Base-by-base conservation (phyloP, 441 rosid species). In the Daphne laureola region DNA sequence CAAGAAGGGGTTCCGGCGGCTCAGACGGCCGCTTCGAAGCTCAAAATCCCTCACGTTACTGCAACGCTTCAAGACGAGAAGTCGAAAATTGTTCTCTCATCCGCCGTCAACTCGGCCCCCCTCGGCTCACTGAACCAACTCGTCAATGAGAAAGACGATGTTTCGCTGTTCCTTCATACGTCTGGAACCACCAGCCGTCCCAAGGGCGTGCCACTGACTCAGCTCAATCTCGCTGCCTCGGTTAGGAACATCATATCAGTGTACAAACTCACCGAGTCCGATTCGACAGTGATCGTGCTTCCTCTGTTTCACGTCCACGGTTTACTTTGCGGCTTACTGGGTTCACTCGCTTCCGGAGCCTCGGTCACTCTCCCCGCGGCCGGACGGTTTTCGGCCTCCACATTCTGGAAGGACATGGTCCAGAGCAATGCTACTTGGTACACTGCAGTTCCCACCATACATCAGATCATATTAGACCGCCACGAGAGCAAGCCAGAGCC, bases 151-250 rank as follows among this genome's bases (percentile, higher is more conserved):
- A 61, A 84, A 0, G 66, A 77, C 12, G 92, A 84, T 59, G 78
- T 62, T 43, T 79, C 92, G 4, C 73, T 84, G 14, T 84, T 84
- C 63, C 78, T 84, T 8, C 92, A 84, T 61, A 76, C 81, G 11
- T 84, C 92, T 5, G 92, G 92, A 27, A 78, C 80, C 49, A 81
- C 92, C 14, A 79, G 92, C 70, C 78, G 88, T 14, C 92, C 92
- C 4, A 84, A 84, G 67, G 92, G 88, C 18, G 92, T 84, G 17
- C 88, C 88, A 0, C 51, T 84, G 64, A 81, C 86, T 14, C 88
- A 84, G 76, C 69, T 72, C 26, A 84, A 84, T 56, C 62, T 84
- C 12, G 88, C 73, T 17, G 59, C 92, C 12, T 81, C 92, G 0
- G 86, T 70, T 43, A 57, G 41, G 62, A 84, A 81, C 73, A 84